Conservation (phyloP, 371 early-diverging fungal species). For the Mortierella sp. region DNA sequence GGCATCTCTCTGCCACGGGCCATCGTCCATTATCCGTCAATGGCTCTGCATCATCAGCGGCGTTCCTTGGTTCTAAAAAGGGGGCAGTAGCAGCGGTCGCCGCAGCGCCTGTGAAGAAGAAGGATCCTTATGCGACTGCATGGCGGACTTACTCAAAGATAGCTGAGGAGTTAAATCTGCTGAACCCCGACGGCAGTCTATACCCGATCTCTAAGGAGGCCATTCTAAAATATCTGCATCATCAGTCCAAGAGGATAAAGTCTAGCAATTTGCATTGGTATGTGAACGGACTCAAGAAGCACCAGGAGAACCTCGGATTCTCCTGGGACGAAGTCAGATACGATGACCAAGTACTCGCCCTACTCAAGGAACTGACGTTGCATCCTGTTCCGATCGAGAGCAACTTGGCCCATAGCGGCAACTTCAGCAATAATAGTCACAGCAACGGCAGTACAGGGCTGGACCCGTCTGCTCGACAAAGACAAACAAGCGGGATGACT, state of each 20-base stretch:
- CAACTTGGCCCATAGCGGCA: not conserved
- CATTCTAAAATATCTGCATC: conserved; percentile 48
- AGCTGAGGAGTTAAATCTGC: conserved; percentile 40
- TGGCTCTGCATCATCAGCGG: not conserved
- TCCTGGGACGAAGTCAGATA: conserved; percentile 53
- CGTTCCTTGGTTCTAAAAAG: not conserved
- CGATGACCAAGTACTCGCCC: conserved; percentile 44
- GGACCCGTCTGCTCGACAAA: conserved; percentile 3
- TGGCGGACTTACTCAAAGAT: conserved; percentile 53
- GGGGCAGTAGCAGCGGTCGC: not conserved
- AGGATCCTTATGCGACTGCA: conserved; percentile 52
- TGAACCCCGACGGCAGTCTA: conserved; percentile 41
- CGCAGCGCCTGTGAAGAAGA: conserved; percentile 35
- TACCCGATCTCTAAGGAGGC: conserved; percentile 53
- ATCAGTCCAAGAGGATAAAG: conserved; percentile 51
- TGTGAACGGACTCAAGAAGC: conserved; percentile 54
- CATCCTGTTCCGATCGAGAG: conserved; percentile 35
- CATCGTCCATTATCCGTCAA: conserved; percentile 7
- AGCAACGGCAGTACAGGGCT: conserved; percentile 3
- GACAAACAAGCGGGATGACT: not conserved
- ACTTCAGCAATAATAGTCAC: not conserved
- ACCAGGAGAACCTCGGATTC: conserved; percentile 48
- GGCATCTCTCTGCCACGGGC: conserved; percentile 15
- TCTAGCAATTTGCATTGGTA: conserved; percentile 55
- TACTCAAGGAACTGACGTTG: conserved; percentile 47